These are phyloP conservation scores for Metschnikowia continentalis DNA, from an alignment of 805 yeast species.

Conservation along the genomic window DNA sequence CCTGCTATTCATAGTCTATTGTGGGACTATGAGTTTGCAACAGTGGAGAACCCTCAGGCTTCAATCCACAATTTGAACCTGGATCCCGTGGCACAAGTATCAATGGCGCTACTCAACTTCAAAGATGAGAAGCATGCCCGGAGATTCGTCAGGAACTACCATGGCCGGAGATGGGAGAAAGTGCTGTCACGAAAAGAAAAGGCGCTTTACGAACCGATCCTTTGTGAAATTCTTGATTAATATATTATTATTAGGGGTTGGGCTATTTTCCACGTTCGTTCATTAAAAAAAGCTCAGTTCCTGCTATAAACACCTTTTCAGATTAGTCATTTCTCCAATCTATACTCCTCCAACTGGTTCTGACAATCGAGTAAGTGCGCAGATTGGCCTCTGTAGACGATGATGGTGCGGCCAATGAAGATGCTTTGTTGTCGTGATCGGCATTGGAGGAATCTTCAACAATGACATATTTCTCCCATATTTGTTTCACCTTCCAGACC, in stretches of 20 bases:
- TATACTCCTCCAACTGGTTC: constrained; percentile 66
- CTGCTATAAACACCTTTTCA: neutral
- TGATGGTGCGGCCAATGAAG: neutral
- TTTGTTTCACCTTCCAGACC: constrained; percentile 67
- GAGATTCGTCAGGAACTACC: constrained; percentile 49
- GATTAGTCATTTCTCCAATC: constrained; percentile 29
- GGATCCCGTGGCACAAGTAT: constrained; percentile 26
- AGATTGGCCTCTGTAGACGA: neutral
- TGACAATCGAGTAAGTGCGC: constrained; percentile 42
- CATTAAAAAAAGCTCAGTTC: neutral
- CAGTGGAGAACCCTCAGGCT: constrained; percentile 13
- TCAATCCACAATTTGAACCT: constrained; percentile 22
- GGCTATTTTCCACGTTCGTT: neutral
- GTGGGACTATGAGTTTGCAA: constrained; percentile 49
- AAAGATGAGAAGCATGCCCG: constrained; percentile 41
- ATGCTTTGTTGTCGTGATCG: neutral
- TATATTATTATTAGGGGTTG: neutral
- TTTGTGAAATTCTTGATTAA: constrained; percentile 33
- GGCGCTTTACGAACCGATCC: constrained; percentile 32
- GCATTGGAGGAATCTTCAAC: constrained; percentile 34
- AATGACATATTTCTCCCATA: constrained; percentile 84
- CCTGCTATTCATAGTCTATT: constrained; percentile 35
- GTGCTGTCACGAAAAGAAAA: constrained; percentile 23
- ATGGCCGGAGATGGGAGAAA: constrained; percentile 45
- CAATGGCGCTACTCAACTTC: constrained; percentile 40